Evolutionary conservation across 352 stramenopile species (phyloP), one percentile per base, ranked within the genome.

Genomic region (Globisporangium mamillatum): DNA sequence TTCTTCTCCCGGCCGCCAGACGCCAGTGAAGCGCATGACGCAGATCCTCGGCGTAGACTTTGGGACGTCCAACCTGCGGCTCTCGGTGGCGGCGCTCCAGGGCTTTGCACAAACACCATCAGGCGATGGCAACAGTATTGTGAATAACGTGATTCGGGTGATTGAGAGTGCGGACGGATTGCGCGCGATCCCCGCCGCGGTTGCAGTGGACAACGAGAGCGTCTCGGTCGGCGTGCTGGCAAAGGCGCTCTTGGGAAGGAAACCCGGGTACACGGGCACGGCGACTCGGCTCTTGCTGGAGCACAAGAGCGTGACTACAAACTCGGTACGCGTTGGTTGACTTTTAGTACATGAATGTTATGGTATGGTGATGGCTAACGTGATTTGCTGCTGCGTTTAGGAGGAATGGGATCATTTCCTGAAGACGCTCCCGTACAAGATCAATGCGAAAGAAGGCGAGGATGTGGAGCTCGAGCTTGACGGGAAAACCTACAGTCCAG

Each of bases 41-140:
- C 78, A 84, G 41, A 71, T 89, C 9, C 63, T 91, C 20, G 81
- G 80, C 14, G 71, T 91, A n/a, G 80, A 89, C 65, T 75, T 87
- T 52, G 82, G 82, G 12, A 80, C 82, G 0, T 62, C 72, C 8
- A 88, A 82, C 63, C 67, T 91, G 20, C 77, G 82, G n/a, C 71
- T 91, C 29, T 74, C 82, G 3, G 61, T 67, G 2, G 76, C 78
- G 14, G 77, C 79, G 25, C 57, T 83, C 22, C 48, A 80, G 54
- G 54, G 25, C 16, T 24, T 60, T 60, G 25, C 14, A 6, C 41
- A 50, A 50, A 14, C 67, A 63, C 34, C 24, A 41, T 18, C 27
- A 1, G 6, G 32, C 56, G 14, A 54, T 60, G 46, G 41, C 32
- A 34, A 34, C 24, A 50, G 5, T 20, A 50, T 50, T 50, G 24